Evolutionary conservation across 1,284 basidiomycete genomes (phyloP).

Genomic region (Sanghuangporus weigelae): DNA sequence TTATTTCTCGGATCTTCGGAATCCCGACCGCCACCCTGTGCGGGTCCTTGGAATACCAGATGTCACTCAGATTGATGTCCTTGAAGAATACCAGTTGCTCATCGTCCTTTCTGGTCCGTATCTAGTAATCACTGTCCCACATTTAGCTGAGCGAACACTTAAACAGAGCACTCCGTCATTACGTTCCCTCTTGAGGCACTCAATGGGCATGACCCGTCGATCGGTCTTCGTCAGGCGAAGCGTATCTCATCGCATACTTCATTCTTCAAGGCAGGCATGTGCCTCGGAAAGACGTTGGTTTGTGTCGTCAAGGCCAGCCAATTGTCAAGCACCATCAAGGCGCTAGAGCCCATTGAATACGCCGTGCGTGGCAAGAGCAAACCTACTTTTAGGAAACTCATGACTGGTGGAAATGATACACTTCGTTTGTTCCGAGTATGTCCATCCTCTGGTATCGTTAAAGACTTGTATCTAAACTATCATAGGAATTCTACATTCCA

Average conservation of each 20-base stretch:
- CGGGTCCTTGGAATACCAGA: slow-evolving; percentile 89
- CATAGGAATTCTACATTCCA: slow-evolving; percentile 96
- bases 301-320: slow-evolving; percentile 97
- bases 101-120: slow-evolving; percentile 86
- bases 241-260: slow-evolving; percentile 95
- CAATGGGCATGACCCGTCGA: slow-evolving; percentile 85
- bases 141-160: neutral
- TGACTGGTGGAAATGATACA: slow-evolving; percentile 94
- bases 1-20: slow-evolving; percentile 85
- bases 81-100: slow-evolving; percentile 94
- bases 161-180: slow-evolving; percentile 85
- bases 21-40: slow-evolving; percentile 75
- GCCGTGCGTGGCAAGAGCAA: slow-evolving; percentile 79
- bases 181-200: slow-evolving; percentile 95
- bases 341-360: slow-evolving; percentile 94
- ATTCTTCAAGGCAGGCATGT: slow-evolving; percentile 96
- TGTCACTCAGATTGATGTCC: slow-evolving; percentile 92
- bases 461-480: neutral
- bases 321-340: slow-evolving; percentile 96
- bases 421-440: slow-evolving; percentile 88
- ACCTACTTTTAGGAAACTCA: slow-evolving; percentile 89
- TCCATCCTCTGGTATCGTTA: slow-evolving; percentile 10
- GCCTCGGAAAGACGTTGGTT: slow-evolving; percentile 90
- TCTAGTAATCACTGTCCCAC: neutral
- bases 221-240: slow-evolving; percentile 90